Evolutionary conservation across 352 stramenopile genomes (phyloP).

Genomic region (Pythium vanterpoolii): DNA sequence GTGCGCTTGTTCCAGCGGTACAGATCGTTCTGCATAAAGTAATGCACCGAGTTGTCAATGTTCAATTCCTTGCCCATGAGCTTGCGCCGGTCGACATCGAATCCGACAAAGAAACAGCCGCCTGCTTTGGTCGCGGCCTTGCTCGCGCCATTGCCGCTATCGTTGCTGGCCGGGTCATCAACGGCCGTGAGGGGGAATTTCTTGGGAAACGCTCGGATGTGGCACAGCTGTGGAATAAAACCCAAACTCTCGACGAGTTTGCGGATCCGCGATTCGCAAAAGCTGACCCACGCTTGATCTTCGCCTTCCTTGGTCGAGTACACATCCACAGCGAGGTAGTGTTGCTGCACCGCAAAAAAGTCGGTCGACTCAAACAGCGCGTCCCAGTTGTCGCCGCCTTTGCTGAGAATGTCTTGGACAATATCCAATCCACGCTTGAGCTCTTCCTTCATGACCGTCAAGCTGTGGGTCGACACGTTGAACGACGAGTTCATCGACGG

Average conservation of each 20-base stretch:
- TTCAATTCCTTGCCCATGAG: conserved; percentile 75
- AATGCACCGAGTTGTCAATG: conserved; percentile 84
- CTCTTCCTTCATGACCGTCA: conserved; percentile 95
- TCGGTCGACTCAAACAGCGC: conserved; percentile 78
- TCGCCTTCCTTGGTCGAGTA: conserved; percentile 86
- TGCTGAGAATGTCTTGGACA: conserved; percentile 83
- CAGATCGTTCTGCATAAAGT: conserved; percentile 88
- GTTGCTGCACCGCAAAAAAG: conserved; percentile 87
- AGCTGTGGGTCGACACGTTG: conserved; percentile 94
- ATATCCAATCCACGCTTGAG: conserved; percentile 77
- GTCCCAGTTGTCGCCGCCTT: conserved; percentile 76
- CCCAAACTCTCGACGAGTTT: conserved; percentile 88
- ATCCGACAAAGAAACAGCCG: conserved; percentile 83
- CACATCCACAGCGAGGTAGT: conserved; percentile 92
- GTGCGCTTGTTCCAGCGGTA: conserved; percentile 89
- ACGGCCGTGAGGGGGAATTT: conserved; percentile 78
- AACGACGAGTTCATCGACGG: conserved; percentile 99
- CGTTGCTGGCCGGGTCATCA: conserved; percentile 20
- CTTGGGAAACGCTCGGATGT: conserved; percentile 81
- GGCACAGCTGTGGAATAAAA: conserved; percentile 77
- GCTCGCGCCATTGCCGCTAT: conserved; percentile 21
- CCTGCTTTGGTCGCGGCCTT: conserved; percentile 52
- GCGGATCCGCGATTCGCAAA: conserved; percentile 92
- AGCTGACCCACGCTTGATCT: conserved; percentile 91
- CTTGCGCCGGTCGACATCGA: conserved; percentile 80